Evolutionary conservation across 768 basidiomycete species (phyloP).

Genomic region (Serendipita sp.): DNA sequence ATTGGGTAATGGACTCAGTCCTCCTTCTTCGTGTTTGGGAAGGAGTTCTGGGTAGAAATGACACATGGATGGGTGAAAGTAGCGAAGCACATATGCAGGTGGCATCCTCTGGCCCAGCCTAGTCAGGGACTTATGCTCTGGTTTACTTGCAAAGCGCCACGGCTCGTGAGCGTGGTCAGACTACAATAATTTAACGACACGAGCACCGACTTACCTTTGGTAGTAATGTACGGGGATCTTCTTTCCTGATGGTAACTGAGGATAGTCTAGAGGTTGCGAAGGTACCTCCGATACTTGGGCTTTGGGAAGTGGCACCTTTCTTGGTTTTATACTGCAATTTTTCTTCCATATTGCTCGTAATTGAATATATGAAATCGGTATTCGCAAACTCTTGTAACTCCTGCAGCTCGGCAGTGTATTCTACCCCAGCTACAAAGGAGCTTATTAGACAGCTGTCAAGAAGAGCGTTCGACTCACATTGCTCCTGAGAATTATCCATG

Average conservation of each 20-base stretch:
- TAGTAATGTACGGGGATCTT: not conserved
- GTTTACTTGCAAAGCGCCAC: not conserved
- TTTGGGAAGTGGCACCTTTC: too few relatives aligned
- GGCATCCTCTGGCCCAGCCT: not conserved
- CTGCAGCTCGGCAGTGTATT: too few relatives aligned
- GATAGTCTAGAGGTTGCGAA: too few relatives aligned
- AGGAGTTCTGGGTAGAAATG: not conserved
- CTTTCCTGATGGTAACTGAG: not conserved
- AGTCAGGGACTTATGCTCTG: not conserved
- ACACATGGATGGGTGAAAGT: not conserved
- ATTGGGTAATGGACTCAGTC: not conserved
- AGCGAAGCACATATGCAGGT: not conserved
- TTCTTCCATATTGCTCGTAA: too few relatives aligned
- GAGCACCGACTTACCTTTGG: not conserved
- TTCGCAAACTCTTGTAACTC: too few relatives aligned
- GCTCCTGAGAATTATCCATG: too few relatives aligned
- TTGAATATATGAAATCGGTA: too few relatives aligned
- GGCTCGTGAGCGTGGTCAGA: not conserved
- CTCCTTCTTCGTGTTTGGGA: not conserved
- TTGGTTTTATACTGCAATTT: too few relatives aligned
- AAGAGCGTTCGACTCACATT: too few relatives aligned
- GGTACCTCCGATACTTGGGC: too few relatives aligned
- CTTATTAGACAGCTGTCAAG: too few relatives aligned
- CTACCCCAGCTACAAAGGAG: too few relatives aligned
- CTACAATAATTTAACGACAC: not conserved